A percentile compares a stretch with the other conserved stretches of the same genome.
These are phyloP conservation scores for Monosporascus sp. DNA, from an alignment of 2,329 filamentous ascomycete species.

Conservation along the genomic window DNA sequence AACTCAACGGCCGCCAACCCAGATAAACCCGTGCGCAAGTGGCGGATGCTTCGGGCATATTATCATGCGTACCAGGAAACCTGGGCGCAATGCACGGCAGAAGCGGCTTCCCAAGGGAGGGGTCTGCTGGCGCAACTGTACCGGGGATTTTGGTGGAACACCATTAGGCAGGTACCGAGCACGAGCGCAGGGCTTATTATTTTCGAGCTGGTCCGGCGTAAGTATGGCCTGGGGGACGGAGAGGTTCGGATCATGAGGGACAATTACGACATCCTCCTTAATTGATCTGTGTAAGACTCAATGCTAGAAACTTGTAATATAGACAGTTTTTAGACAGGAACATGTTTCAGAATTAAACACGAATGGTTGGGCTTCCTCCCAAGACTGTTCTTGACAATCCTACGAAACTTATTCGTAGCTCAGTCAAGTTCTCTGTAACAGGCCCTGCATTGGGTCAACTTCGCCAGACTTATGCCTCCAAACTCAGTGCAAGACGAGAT, in stretches of 20 bases:
- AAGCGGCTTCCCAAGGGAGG: constrained; percentile 52
- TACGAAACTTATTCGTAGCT: too few relatives aligned
- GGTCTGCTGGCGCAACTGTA: constrained; percentile 62
- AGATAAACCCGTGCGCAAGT: constrained; percentile 31
- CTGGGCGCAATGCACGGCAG: constrained; percentile 51
- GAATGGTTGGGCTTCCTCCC: too few relatives aligned
- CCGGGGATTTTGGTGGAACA: constrained; percentile 66
- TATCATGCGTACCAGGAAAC: constrained; percentile 68
- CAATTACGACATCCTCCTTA: constrained; percentile 65
- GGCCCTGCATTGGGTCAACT: too few relatives aligned
- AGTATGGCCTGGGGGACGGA: constrained; percentile 61
- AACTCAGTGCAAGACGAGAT: too few relatives aligned
- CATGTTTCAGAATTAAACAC: too few relatives aligned
- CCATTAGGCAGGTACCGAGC: constrained; percentile 68
- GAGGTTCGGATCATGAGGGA: constrained; percentile 61
- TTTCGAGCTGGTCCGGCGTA: constrained; percentile 69
- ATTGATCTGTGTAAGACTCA: constrained; percentile 22
- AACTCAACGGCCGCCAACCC: constrained; percentile 26
- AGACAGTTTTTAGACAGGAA: too few relatives aligned
- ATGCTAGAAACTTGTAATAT: neutral
- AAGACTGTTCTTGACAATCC: too few relatives aligned
- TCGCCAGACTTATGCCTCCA: too few relatives aligned
- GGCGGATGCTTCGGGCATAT: constrained; percentile 58
- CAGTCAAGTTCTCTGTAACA: too few relatives aligned
- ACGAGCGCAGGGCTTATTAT: constrained; percentile 74